Conservation (phyloP, 768 basidiomycete genomes). For the Serpula lacrymans region DNA sequence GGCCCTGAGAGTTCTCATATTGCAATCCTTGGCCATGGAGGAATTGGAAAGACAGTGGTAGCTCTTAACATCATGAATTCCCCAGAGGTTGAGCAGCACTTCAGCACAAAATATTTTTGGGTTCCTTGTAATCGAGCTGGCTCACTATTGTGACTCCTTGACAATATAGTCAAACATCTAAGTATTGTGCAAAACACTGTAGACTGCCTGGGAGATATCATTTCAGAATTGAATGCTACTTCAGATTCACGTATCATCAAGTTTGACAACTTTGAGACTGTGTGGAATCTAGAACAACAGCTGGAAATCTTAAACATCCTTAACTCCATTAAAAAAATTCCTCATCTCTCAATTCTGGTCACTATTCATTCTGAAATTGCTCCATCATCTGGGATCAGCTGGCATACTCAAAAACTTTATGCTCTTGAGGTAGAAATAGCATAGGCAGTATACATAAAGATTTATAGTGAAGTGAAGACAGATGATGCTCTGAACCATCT, state of each 20-base stretch:
- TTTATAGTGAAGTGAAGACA: conserved; percentile 14
- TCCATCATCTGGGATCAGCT: conserved; percentile 24
- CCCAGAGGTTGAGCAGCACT: conserved; percentile 16
- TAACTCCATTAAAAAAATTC: conserved; percentile 17
- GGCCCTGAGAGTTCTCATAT: conserved; percentile 1
- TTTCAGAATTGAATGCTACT: conserved; percentile 18
- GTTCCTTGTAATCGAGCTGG: conserved; percentile 32
- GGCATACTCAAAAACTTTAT: conserved; percentile 15
- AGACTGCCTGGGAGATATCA: conserved; percentile 15
- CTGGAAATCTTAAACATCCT: conserved; percentile 22
- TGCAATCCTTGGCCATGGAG: conserved; percentile 26
- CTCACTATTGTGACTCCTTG: conserved; percentile 20
- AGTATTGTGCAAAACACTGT: conserved; percentile 18
- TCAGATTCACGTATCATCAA: conserved; percentile 27
- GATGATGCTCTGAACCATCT: conserved; percentile 20
- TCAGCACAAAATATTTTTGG: conserved; percentile 24
- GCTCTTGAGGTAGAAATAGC: conserved; percentile 14
- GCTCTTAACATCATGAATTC: conserved; percentile 31
- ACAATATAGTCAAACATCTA: conserved; percentile 19
- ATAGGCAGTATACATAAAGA: conserved; percentile 15
- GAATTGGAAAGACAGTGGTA: conserved; percentile 38
- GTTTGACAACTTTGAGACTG: conserved; percentile 40
- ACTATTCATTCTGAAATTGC: conserved; percentile 31
- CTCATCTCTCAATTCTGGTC: conserved; percentile 27
- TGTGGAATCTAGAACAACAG: conserved; percentile 27